Percentiles rank a stretch among this genome's conserved stretches.
These are phyloP conservation scores for Amanita phalloides DNA, from an alignment of 768 basidiomycete species.

Conservation along the genomic window DNA sequence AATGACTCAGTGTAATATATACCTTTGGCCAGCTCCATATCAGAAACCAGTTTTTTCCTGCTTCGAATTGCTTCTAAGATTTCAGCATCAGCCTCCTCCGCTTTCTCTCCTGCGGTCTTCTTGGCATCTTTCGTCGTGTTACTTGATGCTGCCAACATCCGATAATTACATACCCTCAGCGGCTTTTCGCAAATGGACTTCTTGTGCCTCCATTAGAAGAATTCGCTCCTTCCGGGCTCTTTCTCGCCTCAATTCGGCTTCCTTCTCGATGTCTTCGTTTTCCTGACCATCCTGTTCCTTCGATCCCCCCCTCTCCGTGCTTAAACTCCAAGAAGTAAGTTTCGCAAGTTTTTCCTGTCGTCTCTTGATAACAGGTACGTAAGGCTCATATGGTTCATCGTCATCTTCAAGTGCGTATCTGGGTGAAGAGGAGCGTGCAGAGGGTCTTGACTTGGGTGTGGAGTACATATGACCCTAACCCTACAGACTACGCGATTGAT, in stretches of 20 bases:
- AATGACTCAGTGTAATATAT: conserved; percentile 84
- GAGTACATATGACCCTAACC: too few relatives aligned
- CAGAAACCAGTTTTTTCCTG: conserved; percentile 84
- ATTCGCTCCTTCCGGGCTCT: conserved; percentile 78
- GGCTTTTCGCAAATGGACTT: conserved; percentile 79
- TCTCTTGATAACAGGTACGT: conserved; percentile 80
- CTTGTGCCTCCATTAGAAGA: conserved; percentile 86
- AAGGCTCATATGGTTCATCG: conserved; percentile 66
- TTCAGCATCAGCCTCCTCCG: conserved; percentile 81
- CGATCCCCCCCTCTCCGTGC: conserved; percentile 40
- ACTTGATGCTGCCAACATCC: neutral
- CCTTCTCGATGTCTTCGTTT: conserved; percentile 63
- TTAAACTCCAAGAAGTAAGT: conserved; percentile 51
- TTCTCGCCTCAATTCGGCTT: conserved; percentile 69
- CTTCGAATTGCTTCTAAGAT: conserved; percentile 88
- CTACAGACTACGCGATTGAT: too few relatives aligned
- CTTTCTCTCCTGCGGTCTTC: conserved; percentile 81
- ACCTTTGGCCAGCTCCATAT: conserved; percentile 87
- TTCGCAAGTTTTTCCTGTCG: conserved; percentile 73
- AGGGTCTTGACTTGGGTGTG: conserved; percentile 30
- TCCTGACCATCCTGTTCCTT: conserved; percentile 55
- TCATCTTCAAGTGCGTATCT: conserved; percentile 53
- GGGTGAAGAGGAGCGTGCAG: conserved; percentile 41
- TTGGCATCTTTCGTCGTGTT: conserved; percentile 46
- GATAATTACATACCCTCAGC: conserved; percentile 49